Evolutionary conservation across 2,329 filamentous ascomycete genomes (phyloP).

Genomic region (Zasmidium citrigriseum): DNA sequence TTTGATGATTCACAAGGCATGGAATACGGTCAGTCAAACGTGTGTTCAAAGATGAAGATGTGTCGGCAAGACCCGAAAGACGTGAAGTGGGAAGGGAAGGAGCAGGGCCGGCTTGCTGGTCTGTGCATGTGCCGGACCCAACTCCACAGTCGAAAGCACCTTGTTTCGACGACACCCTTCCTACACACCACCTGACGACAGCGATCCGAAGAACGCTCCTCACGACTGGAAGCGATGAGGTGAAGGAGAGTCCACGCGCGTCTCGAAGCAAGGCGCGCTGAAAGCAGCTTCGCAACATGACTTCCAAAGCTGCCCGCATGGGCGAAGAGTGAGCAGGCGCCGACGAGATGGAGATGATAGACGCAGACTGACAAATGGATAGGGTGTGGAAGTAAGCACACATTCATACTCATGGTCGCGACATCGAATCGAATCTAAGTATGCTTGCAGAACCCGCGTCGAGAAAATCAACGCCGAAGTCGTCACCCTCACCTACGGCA

Average conservation of each 20-base stretch:
- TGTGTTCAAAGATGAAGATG: too few species aligned
- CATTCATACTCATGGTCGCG: conserved; percentile 4
- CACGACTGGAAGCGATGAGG: conserved; percentile 23
- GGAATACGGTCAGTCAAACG: too few species aligned
- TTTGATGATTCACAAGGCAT: too few species aligned
- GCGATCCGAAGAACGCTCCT: background rate
- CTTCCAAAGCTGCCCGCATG: conserved; percentile 67
- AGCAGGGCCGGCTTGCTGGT: too few species aligned
- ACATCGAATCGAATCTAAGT: background rate
- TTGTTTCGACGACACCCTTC: conserved; percentile 1
- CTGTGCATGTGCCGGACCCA: background rate
- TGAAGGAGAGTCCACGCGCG: conserved; percentile 22
- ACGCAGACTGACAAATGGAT: conserved; percentile 32
- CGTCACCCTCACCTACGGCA: conserved; percentile 95
- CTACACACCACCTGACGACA: background rate
- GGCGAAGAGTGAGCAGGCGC: conserved; percentile 76
- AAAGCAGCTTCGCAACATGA: conserved; percentile 36
- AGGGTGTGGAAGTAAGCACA: conserved; percentile 89
- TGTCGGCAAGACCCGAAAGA: too few species aligned
- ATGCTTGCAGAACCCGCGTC: conserved; percentile 74
- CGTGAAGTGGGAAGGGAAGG: too few species aligned
- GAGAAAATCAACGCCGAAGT: conserved; percentile 98
- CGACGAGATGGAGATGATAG: conserved; percentile 1
- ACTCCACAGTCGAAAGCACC: background rate
- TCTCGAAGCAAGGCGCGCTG: conserved; percentile 20